Base-by-base conservation (phyloP, 2,329 filamentous ascomycete genomes). In the Diaporthe capsici region DNA sequence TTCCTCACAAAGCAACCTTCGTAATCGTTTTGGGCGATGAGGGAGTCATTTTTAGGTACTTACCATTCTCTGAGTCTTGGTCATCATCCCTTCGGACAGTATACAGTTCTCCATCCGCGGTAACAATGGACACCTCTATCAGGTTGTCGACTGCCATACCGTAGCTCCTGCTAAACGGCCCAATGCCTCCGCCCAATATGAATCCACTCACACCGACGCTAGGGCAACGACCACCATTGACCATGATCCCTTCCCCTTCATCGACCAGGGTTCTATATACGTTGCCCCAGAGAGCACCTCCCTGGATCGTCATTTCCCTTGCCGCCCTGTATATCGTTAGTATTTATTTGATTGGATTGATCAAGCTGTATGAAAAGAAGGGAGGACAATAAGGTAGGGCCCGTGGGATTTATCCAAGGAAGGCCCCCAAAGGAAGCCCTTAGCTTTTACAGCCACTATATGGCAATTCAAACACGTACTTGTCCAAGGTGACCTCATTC, bases 181-280 rank as follows among this genome's bases (percentile, higher is more conserved):
- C 81, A 0, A 85, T 44, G 17, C 85, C 85, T 8, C 84, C 84
- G 0, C 84, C 84, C 0, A 85, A 79, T 2, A 83, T 77, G 78
- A 84, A 86, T 0, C 85, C 85, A 5, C 83, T 79, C 1, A 86
- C 79, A 7, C 85, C 85, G 0, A 86, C 85, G 31, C 79, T 79
- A 7, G 83, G 82, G 22, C 82, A 84, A 37, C 81, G 78, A 0
- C 83, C 82, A 9, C 83, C 83, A 42, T 83, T 84, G 57, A 83
- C 77, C 0, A 81, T 70, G 3, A 49, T 74, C 0, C 79, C 77
- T 10, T 83, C 65, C 0, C 78, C 72, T 0, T 77, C 60, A 1
- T 78, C 79, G 15, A 83, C 78, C 0, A 84, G 71, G 4, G 74
- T 37, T 68, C 81, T 81, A 74, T 84, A 84, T 0, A 78, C 83